Evolutionary conservation across 2,329 filamentous ascomycete species (phyloP).

Genomic region (Colletotrichum cuscutae): DNA sequence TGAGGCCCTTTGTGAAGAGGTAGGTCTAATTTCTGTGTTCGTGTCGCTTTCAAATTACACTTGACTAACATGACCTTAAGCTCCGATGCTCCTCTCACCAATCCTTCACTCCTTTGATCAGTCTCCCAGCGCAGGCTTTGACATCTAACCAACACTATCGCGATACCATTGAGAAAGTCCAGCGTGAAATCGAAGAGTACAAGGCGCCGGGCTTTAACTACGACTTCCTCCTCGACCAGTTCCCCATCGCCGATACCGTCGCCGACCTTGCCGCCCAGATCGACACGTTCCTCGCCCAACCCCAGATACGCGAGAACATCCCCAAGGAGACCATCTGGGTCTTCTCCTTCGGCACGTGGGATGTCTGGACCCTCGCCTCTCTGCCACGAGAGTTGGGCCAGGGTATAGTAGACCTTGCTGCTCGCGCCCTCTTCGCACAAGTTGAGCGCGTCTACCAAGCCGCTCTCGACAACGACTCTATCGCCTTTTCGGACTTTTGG

Average conservation of each 20-base stretch:
- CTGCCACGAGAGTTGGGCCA: conserved; percentile 53
- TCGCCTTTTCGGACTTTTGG: conserved; percentile 58
- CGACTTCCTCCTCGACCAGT: conserved; percentile 53
- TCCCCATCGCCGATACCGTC: conserved; percentile 50
- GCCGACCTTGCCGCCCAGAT: conserved; percentile 59
- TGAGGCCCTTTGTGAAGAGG: conserved; percentile 59
- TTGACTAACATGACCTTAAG: conserved; percentile 47
- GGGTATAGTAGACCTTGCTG: conserved; percentile 48
- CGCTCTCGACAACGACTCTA: conserved; percentile 51
- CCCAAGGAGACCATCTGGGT: conserved; percentile 63
- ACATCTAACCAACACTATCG: conserved; percentile 67
- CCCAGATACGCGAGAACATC: conserved; percentile 41
- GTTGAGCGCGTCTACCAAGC: conserved; percentile 59
- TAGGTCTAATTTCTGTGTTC: conserved; percentile 38
- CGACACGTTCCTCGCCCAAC: conserved; percentile 54
- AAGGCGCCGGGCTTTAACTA: conserved; percentile 54
- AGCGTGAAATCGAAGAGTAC: conserved; percentile 42
- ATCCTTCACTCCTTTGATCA: conserved; percentile 54
- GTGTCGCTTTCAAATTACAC: background rate
- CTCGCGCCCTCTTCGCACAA: conserved; percentile 54
- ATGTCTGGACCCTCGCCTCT: conserved; percentile 62
- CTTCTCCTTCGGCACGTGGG: conserved; percentile 65
- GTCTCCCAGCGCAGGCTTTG: conserved; percentile 59
- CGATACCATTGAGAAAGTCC: conserved; percentile 48
- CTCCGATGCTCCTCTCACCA: conserved; percentile 57